Evolutionary conservation across 2,329 filamentous ascomycete genomes (phyloP).

Genomic region (Cladosporium colombiae): DNA sequence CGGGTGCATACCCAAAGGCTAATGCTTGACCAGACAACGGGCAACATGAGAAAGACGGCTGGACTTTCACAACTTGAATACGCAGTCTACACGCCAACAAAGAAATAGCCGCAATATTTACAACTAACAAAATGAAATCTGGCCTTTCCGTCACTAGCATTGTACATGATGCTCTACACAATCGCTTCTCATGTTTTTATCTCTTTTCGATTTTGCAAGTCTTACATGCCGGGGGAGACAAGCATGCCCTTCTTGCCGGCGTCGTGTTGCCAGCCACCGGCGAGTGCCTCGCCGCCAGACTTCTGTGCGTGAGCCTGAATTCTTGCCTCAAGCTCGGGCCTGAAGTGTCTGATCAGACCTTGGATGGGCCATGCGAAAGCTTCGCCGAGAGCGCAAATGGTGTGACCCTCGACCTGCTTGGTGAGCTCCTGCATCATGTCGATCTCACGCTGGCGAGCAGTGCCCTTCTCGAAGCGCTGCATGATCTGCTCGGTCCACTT

Average conservation of each 20-base stretch:
- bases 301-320: constrained; percentile 78
- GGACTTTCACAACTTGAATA: constrained; percentile 14
- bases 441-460: constrained; percentile 87
- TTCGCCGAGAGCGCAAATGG: constrained; percentile 96
- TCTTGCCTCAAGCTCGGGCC: constrained; percentile 88
- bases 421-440: constrained; percentile 99
- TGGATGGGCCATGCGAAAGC: constrained; percentile 99
- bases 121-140: constrained; percentile 18
- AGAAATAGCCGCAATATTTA: constrained; percentile 20
- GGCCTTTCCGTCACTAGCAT: constrained; percentile 15
- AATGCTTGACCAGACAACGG: no score
- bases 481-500: constrained; percentile 99
- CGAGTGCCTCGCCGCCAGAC: constrained; percentile 72
- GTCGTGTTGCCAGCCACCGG: constrained; percentile 84
- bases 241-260: constrained; percentile 76
- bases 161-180: constrained; percentile 19
- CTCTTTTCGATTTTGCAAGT: background rate
- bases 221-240: constrained; percentile 68
- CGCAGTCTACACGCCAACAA: constrained; percentile 19
- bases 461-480: constrained; percentile 89
- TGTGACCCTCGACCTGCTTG: constrained; percentile 99
- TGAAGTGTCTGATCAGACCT: constrained; percentile 96
- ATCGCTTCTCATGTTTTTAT: background rate
- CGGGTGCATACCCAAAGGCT: no score
- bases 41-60: background rate